These are phyloP conservation scores for Lactifluus volemus DNA, from an alignment of 768 basidiomycete genomes.

Conservation along the genomic window DNA sequence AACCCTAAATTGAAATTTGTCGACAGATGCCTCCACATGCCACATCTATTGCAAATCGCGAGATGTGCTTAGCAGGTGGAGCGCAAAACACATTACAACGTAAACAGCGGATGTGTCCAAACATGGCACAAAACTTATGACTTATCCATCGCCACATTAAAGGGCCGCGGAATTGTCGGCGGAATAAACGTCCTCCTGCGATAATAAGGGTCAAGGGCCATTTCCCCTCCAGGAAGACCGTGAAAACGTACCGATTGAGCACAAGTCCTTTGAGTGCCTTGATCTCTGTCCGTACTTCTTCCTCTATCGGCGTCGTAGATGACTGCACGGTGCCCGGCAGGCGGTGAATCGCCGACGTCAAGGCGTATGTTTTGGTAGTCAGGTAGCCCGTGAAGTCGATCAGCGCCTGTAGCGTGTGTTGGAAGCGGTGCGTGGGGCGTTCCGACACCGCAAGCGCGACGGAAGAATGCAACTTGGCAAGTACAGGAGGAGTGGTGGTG, in stretches of 20 bases:
- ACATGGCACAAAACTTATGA: background rate
- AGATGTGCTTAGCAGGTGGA: background rate
- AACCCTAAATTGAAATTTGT: background rate
- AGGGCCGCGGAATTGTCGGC: conserved; percentile 9
- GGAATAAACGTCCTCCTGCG: conserved; percentile 19
- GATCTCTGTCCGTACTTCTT: conserved; percentile 67
- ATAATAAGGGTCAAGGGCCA: background rate
- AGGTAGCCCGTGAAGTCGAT: conserved; percentile 75
- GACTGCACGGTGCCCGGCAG: conserved; percentile 18
- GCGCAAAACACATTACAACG: background rate
- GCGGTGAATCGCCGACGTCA: conserved; percentile 22
- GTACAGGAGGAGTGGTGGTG: conserved; percentile 21
- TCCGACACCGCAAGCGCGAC: conserved; percentile 4
- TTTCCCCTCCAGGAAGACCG: too few species aligned
- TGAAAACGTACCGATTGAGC: conserved; percentile 50
- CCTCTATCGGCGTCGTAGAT: conserved; percentile 32
- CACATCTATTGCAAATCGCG: background rate
- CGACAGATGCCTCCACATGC: background rate
- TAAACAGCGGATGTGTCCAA: background rate
- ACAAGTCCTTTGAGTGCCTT: conserved; percentile 72
- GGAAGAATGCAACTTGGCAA: conserved; percentile 18
- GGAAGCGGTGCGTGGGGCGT: conserved; percentile 31
- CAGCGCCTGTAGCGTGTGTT: conserved; percentile 56
- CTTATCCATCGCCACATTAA: conserved; percentile 3
- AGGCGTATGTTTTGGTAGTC: conserved; percentile 60